Conservation (phyloP, 805 yeast species). For the Teunomyces stri region DNA sequence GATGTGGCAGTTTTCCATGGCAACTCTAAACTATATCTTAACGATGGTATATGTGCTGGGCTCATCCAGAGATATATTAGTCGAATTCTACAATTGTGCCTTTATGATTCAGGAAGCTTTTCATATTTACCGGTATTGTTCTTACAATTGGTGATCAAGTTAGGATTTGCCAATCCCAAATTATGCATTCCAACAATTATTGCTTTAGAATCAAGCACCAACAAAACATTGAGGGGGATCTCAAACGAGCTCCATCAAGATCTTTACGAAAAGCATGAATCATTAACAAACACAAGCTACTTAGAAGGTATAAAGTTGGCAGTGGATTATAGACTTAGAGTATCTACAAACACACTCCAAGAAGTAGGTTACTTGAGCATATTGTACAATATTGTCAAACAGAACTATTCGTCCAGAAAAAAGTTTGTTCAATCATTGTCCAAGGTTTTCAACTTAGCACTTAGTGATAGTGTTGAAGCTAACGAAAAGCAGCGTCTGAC, state of each 20-base stretch:
- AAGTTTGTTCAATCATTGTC: constrained; percentile 35
- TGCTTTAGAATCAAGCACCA: constrained; percentile 61
- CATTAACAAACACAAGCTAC: constrained; percentile 65
- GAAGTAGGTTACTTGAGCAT: constrained; percentile 35
- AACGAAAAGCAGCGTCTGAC: constrained; percentile 18
- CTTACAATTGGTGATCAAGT: constrained; percentile 52
- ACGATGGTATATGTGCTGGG: constrained; percentile 74
- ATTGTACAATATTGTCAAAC: constrained; percentile 32
- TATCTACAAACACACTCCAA: constrained; percentile 19
- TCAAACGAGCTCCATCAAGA: constrained; percentile 55
- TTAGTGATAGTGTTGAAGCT: constrained; percentile 8
- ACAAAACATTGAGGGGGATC: constrained; percentile 38
- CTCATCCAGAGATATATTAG: constrained; percentile 61
- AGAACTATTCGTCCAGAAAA: constrained; percentile 35
- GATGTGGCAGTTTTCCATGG: constrained; percentile 59
- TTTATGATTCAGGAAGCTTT: constrained; percentile 42
- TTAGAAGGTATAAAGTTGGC: constrained; percentile 61
- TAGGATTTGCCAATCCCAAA: constrained; percentile 77
- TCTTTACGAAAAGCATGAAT: constrained; percentile 64
- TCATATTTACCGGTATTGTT: constrained; percentile 54
- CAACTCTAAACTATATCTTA: constrained; percentile 41
- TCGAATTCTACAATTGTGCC: constrained; percentile 48
- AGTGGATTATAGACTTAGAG: constrained; percentile 37
- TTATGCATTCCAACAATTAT: constrained; percentile 64
- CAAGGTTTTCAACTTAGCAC: constrained; percentile 15